Percentiles rank a stretch among this genome's conserved stretches.
These are phyloP conservation scores for Trypanosoma vivax DNA, from an alignment of 208 protist species.

Conservation along the genomic window DNA sequence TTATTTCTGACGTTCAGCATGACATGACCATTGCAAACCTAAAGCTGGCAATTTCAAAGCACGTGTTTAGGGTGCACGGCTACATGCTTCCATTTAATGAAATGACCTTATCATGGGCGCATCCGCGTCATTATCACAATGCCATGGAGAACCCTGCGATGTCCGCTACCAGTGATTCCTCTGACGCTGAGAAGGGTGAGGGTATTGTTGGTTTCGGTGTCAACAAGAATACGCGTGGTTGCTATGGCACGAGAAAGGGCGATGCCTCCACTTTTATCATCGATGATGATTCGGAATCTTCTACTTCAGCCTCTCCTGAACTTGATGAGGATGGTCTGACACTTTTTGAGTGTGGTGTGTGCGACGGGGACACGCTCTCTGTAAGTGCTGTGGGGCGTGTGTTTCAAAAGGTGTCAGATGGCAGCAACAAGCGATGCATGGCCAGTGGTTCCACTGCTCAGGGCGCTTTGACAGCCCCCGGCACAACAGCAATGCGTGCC, in stretches of 20 bases:
- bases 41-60: conserved; percentile 33
- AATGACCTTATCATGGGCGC: conserved; percentile 44
- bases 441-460: too few species aligned
- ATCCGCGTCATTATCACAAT: conserved; percentile 39
- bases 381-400: conserved; percentile 43
- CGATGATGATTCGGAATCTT: neutral
- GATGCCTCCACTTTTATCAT: neutral
- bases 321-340: conserved; percentile 28
- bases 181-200: too few species aligned
- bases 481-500: too few species aligned
- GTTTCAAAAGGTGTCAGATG: conserved; percentile 22
- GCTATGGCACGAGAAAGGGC: too few species aligned
- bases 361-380: conserved; percentile 52
- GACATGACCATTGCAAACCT: conserved; percentile 58
- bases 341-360: conserved; percentile 59
- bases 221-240: too few species aligned
- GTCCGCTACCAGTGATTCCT: neutral
- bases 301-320: neutral
- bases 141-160: neutral
- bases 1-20: conserved; percentile 49
- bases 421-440: neutral
- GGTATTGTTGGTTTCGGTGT: too few species aligned
- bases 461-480: too few species aligned
- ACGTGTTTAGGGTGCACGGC: conserved; percentile 42
- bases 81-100: conserved; percentile 38